Evolutionary conservation across 2,329 filamentous ascomycete genomes (phyloP), one percentile per base, ranked within the genome.

Genomic region (Gliomastix tumulicola): DNA sequence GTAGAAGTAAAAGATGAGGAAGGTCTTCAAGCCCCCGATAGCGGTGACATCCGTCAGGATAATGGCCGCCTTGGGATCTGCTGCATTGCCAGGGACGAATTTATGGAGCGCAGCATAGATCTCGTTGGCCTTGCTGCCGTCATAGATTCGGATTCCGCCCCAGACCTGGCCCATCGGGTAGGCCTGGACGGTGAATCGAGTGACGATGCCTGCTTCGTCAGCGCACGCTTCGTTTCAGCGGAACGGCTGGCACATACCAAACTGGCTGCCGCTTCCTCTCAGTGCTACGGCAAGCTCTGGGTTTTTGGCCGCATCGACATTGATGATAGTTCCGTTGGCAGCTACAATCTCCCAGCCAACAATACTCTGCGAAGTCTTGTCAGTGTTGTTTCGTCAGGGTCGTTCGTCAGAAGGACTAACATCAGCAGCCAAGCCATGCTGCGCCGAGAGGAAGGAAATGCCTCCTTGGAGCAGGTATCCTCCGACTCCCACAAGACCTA

Each of bases 161-260:
- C 58, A 65, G 15, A 63, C 51, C 33, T 58, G 38, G 21, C 46
- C 55, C 21, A 59, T 53, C 11, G 53, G 47, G 38, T 50, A 39
- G 3, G 54, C 47, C 36, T 50, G 46, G 27, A 58, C 38, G 7
- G 49, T 53, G 38, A 55, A 60, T 30, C 49, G 45, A 6, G 57
- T 57, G 6, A 57, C 48, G 34, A 61, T 57, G 18, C 55, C 54
- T 56, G n/a, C n/a, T n/a, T n/a, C n/a, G n/a, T n/a, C n/a, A n/a
- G n/a, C n/a, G 37, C 33, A 30, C 3, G 11, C 25, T n/a, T 13
- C 6, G 10, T 13, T 7, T 37, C 12, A 37, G 31, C 23, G 12
- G 17, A 23, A 21, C 20, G 4, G 19, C 21, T 41, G n/a, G n/a
- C n/a, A n/a, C n/a, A 22, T 27, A 47, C 56, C 50, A 21, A 51